Base-by-base conservation (phyloP, 2,329 filamentous ascomycete genomes). In the Cladosporium oxysporum region DNA sequence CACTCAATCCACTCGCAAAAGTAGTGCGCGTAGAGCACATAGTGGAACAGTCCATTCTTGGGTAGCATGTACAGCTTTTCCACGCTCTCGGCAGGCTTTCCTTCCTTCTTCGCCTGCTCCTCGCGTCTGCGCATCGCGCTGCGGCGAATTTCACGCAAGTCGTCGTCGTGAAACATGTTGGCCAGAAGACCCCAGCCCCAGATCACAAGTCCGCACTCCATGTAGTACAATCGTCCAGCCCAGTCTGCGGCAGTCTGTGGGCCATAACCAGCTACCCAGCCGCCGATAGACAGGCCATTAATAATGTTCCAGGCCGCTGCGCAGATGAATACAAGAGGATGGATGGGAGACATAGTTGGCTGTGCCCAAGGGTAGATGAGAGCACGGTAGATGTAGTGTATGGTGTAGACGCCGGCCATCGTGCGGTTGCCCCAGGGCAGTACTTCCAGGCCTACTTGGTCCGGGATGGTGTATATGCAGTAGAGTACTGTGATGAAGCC, bases 1-100 rank as follows among this genome's bases (percentile, higher is more conserved):
- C 95, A 99, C 83, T 99, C 95, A 62, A 97, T 77, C 95, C 95
- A 99, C 81, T 99, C 95, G 75, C 90, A 91, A n/a, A 96, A 83
- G 78, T 97, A 99, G 77, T 99, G 95, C 70, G 95, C 93, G 78
- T 90, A 97, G 66, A 98, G 84, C 75, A 97, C 86, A 73, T 88
- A 90, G 70, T 85, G 83, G 79, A 98, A 99, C 59, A 97, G 79
- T 0, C 93, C 93, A 60, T 90, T 90, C 74, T 91, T 83, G 0
- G 95, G 95, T 62, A 99, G 86, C 80, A 91, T 88, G 77, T 98
- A 98, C 68, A 96, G 87, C 80, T 95, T 96, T 55, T 91, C 85
- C 68, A 91, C 88, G 18, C 82, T 83, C 66, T 83, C 77, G 35
- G 77, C 70, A 29, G 81, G 70, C 70, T 81, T 82, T 18, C 78